phyloP scores from a whole-genome alignment of 441 rosid species.

The Adansonia grandidieri region DNA sequence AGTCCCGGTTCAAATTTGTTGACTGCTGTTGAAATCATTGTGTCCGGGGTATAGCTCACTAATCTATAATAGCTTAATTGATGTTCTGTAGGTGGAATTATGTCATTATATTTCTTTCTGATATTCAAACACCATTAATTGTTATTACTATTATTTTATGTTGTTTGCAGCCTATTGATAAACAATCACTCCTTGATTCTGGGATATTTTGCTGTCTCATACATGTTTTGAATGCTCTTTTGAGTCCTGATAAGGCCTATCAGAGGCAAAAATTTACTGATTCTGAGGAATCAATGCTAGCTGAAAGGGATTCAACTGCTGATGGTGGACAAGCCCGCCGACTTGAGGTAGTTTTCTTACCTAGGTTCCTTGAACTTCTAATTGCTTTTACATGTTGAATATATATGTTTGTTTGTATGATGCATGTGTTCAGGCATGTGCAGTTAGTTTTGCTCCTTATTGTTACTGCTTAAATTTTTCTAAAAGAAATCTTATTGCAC shows the following conservation, averaged over 20 bases:
- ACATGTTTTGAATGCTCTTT: slow-evolving; percentile 76
- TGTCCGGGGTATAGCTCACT: slow-evolving; percentile 81
- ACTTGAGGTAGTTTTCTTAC: slow-evolving; percentile 71
- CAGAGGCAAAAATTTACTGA: slow-evolving; percentile 40
- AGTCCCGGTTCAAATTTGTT: slow-evolving; percentile 92
- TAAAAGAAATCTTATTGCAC: slow-evolving; percentile 15
- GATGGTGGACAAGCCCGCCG: slow-evolving; percentile 54
- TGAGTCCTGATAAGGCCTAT: slow-evolving; percentile 58
- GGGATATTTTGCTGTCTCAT: slow-evolving; percentile 97
- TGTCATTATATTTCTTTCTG: background rate
- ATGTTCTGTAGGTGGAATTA: slow-evolving; percentile 14
- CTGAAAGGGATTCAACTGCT: slow-evolving; percentile 50
- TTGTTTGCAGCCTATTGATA: slow-evolving; percentile 83
- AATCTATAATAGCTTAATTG: slow-evolving; percentile 17
- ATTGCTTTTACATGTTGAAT: background rate
- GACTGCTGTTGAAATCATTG: slow-evolving; percentile 89
- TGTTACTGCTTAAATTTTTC: background rate
- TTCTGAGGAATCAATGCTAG: slow-evolving; percentile 40
- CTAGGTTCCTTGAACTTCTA: slow-evolving; percentile 3
- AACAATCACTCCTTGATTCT: slow-evolving; percentile 97
- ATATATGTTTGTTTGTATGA: background rate
- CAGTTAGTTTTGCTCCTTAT: background rate
- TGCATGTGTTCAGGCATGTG: background rate
- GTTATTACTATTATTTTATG: background rate
- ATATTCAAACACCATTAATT: slow-evolving; percentile 14